Percentiles rank a stretch among this genome's conserved stretches.
phyloP scores from a whole-genome alignment of 148 eudicot genomes.

The Limonium bicolor region DNA sequence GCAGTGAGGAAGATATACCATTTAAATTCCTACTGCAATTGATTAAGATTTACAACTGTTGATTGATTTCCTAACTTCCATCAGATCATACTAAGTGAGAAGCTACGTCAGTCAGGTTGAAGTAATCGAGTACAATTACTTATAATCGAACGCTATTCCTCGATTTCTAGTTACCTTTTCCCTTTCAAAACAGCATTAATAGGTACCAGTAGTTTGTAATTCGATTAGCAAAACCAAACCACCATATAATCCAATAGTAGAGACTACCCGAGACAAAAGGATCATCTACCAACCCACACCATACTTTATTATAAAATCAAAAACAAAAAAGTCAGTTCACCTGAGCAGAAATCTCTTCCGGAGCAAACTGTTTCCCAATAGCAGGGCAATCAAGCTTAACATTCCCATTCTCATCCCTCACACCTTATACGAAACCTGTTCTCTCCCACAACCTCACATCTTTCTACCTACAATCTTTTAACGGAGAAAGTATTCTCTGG shows the following conservation, averaged over 20 bases:
- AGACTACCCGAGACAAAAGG: not conserved
- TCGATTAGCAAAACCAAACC: not conserved
- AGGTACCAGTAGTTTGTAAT: not conserved
- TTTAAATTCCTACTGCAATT: no score
- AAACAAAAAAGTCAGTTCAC: slow-evolving; percentile 6
- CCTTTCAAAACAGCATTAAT: not conserved
- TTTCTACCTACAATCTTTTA: slow-evolving; percentile 25
- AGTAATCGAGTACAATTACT: no score
- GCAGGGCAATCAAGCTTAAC: slow-evolving; percentile 71
- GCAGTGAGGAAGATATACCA: no score
- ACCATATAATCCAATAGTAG: not conserved
- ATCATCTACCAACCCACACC: not conserved
- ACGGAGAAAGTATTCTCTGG: slow-evolving; percentile 36
- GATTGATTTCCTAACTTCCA: no score
- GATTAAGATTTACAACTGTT: no score
- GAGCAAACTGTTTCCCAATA: slow-evolving; percentile 37
- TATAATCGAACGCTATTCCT: no score
- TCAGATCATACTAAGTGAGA: no score
- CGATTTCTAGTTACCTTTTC: no score
- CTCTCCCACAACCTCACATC: slow-evolving; percentile 58
- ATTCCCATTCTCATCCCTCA: slow-evolving; percentile 58
- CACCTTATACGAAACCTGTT: slow-evolving; percentile 57
- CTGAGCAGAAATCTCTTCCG: slow-evolving; percentile 74
- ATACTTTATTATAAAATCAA: not conserved
- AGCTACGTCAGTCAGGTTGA: no score